Conservation (phyloP, 2,329 filamentous ascomycete species). For the Tolypocladium inflatum region DNA sequence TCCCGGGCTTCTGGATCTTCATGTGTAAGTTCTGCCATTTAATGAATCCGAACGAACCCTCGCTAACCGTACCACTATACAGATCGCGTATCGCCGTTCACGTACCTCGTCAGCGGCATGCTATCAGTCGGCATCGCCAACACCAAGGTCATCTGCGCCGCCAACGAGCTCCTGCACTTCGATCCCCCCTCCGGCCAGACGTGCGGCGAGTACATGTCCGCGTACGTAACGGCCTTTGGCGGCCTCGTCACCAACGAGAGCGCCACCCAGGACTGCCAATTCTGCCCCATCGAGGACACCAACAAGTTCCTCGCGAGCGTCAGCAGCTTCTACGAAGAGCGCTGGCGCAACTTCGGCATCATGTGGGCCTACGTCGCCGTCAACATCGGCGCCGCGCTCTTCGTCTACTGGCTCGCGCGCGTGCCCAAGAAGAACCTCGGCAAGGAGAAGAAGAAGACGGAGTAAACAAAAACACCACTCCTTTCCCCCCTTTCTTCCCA, state of each 20-base stretch:
- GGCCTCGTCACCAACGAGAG: constrained; percentile 43
- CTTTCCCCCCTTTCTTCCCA: not conserved
- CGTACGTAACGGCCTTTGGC: constrained; percentile 37
- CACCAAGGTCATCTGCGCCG: constrained; percentile 53
- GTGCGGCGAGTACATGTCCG: constrained; percentile 48
- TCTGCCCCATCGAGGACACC: constrained; percentile 41
- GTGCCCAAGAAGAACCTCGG: constrained; percentile 36
- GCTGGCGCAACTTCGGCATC: constrained; percentile 62
- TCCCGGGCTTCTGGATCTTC: constrained; percentile 74
- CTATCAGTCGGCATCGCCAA: constrained; percentile 61
- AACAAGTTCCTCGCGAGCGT: constrained; percentile 40
- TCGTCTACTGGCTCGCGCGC: constrained; percentile 45
- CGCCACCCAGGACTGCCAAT: constrained; percentile 43
- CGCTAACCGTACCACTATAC: not conserved
- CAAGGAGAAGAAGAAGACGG: constrained; percentile 22
- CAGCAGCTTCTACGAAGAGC: constrained; percentile 42
- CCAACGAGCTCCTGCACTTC: constrained; percentile 62
- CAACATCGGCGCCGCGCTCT: constrained; percentile 45
- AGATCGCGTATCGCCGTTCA: constrained; percentile 73
- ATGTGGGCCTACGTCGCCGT: constrained; percentile 50
- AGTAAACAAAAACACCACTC: constrained; percentile 1
- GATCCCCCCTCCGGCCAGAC: constrained; percentile 46
- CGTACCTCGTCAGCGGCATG: constrained; percentile 69
- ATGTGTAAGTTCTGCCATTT: constrained; percentile 33
- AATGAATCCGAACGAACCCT: not conserved